Conservation (phyloP, 148 eudicot genomes). For the Chenopodium suecicum region DNA sequence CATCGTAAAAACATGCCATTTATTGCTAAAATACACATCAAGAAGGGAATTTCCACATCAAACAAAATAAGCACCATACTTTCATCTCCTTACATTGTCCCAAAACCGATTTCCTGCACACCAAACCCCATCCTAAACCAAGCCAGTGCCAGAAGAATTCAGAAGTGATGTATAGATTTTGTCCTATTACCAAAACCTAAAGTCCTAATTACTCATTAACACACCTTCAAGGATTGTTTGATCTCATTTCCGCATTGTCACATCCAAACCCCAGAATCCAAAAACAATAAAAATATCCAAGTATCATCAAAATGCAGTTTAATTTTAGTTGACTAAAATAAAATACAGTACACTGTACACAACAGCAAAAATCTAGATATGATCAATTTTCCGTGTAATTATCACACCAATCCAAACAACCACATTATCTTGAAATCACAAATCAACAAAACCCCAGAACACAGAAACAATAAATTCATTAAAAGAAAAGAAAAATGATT, state of each 20-base stretch:
- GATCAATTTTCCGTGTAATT: too few species aligned
- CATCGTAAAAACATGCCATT: too few species aligned
- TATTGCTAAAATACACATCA: not conserved
- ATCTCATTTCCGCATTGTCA: too few species aligned
- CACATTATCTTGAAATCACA: not conserved
- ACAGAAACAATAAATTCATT: too few species aligned
- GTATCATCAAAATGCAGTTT: too few species aligned
- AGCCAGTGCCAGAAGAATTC: not conserved
- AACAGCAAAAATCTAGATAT: too few species aligned
- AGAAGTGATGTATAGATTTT: not conserved
- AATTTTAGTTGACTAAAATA: too few species aligned
- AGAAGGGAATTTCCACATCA: not conserved
- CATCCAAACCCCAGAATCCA: too few species aligned
- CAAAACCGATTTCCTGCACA: not conserved
- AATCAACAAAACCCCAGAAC: not conserved
- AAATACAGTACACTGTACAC: too few species aligned
- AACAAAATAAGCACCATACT: not conserved
- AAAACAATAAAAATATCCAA: too few species aligned
- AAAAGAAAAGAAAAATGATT: not conserved
- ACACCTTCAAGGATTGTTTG: not conserved
- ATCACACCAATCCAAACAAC: not conserved
- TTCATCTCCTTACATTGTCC: not conserved
- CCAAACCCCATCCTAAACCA: not conserved
- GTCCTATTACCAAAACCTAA: not conserved
- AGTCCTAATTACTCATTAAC: not conserved